Percentiles rank a stretch among this genome's conserved stretches.
These are phyloP conservation scores for Monilinia fructicola DNA, from an alignment of 2,329 filamentous ascomycete genomes.

Conservation along the genomic window DNA sequence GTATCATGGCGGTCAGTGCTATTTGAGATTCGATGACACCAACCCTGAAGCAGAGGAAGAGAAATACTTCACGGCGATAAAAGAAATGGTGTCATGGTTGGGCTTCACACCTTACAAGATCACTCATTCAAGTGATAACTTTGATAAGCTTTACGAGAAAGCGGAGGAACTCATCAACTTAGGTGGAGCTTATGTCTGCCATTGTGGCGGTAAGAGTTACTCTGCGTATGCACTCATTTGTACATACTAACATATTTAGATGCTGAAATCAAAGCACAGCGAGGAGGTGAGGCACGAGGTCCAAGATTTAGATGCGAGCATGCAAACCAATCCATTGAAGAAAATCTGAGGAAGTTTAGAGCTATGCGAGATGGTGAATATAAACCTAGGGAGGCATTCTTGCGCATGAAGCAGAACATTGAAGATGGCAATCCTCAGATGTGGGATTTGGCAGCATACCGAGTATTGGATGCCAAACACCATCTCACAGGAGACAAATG, in stretches of 20 bases:
- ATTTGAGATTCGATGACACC: constrained; percentile 86
- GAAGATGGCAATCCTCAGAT: constrained; percentile 85
- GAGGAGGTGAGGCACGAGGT: constrained; percentile 71
- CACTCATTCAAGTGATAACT: constrained; percentile 90
- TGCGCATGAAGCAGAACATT: constrained; percentile 92
- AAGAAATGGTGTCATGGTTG: constrained; percentile 84
- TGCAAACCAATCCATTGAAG: constrained; percentile 69
- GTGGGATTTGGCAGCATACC: constrained; percentile 94
- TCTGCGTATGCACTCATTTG: background rate
- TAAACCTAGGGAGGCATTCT: constrained; percentile 75
- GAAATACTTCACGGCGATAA: constrained; percentile 83
- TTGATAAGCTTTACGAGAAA: constrained; percentile 78
- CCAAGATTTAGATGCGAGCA: constrained; percentile 79
- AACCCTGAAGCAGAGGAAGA: constrained; percentile 94
- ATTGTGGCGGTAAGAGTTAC: constrained; percentile 61
- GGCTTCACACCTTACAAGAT: constrained; percentile 72
- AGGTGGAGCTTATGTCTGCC: constrained; percentile 79
- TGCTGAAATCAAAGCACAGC: constrained; percentile 80
- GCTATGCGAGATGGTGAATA: constrained; percentile 93
- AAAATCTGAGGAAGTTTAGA: constrained; percentile 79
- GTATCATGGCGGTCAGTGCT: constrained; percentile 72
- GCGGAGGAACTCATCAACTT: constrained; percentile 79
- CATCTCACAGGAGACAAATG: constrained; percentile 79
- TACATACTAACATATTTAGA: constrained; percentile 48
- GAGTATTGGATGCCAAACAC: constrained; percentile 74